Evolutionary conservation across 2,329 filamentous ascomycete genomes (phyloP).

Genomic region (Penicillium corylophilum): DNA sequence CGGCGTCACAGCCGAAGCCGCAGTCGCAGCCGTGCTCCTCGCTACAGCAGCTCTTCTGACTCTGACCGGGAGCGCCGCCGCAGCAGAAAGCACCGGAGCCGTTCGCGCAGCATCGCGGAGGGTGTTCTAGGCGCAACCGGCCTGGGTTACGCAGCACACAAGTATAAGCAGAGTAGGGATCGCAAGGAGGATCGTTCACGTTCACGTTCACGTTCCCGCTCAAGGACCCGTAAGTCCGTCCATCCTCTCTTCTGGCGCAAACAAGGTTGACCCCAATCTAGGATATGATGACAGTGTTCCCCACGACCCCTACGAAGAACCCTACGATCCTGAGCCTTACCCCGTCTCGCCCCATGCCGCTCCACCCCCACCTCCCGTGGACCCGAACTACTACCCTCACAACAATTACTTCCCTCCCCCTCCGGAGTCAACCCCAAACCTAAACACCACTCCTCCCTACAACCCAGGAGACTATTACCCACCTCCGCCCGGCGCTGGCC

Average conservation of each 20-base stretch:
- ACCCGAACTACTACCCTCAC: constrained; percentile 41
- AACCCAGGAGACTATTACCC: constrained; percentile 44
- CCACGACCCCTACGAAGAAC: constrained; percentile 43
- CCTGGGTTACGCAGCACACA: constrained; percentile 57
- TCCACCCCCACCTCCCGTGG: constrained; percentile 31
- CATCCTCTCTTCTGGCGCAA: not conserved
- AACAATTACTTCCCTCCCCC: constrained; percentile 46
- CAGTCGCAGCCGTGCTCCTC: constrained; percentile 39
- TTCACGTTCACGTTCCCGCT: constrained; percentile 48
- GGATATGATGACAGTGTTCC: constrained; percentile 32
- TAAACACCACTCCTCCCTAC: constrained; percentile 30
- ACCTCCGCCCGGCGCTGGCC: constrained; percentile 41
- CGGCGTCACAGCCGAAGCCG: constrained; percentile 51
- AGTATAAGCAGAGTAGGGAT: constrained; percentile 57
- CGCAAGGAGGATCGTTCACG: constrained; percentile 49
- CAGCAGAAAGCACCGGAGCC: constrained; percentile 39
- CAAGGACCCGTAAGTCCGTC: constrained; percentile 44
- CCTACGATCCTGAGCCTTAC: constrained; percentile 41
- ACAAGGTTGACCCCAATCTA: constrained; percentile 14
- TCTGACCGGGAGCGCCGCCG: constrained; percentile 37
- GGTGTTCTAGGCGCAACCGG: constrained; percentile 59
- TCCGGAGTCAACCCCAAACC: constrained; percentile 32
- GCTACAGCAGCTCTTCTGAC: constrained; percentile 37
- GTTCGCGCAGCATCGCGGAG: constrained; percentile 50
- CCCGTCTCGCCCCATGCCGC: constrained; percentile 35